These are phyloP conservation scores for Ustulina deusta DNA, from an alignment of 2,329 filamentous ascomycete species.

Conservation along the genomic window DNA sequence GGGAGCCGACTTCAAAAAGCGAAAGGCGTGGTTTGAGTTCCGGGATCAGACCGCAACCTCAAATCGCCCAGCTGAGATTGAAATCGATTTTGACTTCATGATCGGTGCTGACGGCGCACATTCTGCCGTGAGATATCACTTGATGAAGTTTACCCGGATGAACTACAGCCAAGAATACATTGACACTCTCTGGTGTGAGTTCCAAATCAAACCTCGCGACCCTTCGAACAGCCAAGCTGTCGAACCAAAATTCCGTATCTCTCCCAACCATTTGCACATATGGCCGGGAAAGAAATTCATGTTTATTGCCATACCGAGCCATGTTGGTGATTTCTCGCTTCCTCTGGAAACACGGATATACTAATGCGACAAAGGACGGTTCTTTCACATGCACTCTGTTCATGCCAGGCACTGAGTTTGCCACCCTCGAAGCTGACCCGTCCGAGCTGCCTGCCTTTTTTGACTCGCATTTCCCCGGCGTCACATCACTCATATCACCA, in stretches of 20 bases:
- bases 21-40: slow-evolving; percentile 88
- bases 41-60: slow-evolving; percentile 53
- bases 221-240: slow-evolving; percentile 47
- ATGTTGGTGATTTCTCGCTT: slow-evolving; percentile 55
- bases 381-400: slow-evolving; percentile 97
- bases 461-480: slow-evolving; percentile 85
- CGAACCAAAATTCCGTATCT: slow-evolving; percentile 76
- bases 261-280: slow-evolving; percentile 94
- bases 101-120: slow-evolving; percentile 96
- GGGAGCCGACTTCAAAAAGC: slow-evolving; percentile 83
- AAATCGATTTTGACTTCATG: slow-evolving; percentile 90
- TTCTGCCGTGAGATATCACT: slow-evolving; percentile 87
- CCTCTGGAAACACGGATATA: not conserved
- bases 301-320: slow-evolving; percentile 95
- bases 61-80: slow-evolving; percentile 75
- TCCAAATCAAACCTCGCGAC: slow-evolving; percentile 75
- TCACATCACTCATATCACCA: slow-evolving; percentile 76
- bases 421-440: slow-evolving; percentile 72
- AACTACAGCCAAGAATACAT: slow-evolving; percentile 95
- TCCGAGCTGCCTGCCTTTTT: slow-evolving; percentile 78
- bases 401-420: slow-evolving; percentile 78
- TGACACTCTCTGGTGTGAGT: slow-evolving; percentile 97
- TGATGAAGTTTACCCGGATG: slow-evolving; percentile 96
- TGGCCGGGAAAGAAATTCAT: slow-evolving; percentile 95
- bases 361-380: slow-evolving; percentile 71